Evolutionary conservation across 768 basidiomycete genomes (phyloP).

Genomic region (Phaeotremella fagi): DNA sequence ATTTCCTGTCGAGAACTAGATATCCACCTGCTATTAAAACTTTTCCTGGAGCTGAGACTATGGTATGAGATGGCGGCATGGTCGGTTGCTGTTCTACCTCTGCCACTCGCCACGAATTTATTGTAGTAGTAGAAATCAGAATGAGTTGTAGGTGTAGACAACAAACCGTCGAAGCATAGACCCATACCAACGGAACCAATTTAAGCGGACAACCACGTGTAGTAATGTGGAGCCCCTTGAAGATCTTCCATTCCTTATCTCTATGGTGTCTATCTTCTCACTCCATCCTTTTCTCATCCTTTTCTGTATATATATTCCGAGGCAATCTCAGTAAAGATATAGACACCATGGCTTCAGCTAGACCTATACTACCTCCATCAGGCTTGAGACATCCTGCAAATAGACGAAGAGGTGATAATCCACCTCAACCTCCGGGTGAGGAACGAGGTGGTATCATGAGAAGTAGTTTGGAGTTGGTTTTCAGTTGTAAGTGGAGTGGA

Average conservation of each 20-base stretch:
- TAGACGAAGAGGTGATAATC: background rate
- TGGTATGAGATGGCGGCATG: conserved; percentile 49
- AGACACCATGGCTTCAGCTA: background rate
- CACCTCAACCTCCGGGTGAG: background rate
- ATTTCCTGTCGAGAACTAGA: conserved; percentile 83
- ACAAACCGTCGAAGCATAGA: too few species aligned
- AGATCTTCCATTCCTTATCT: background rate
- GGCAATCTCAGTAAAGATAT: background rate
- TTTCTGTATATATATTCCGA: background rate
- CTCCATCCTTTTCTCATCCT: background rate
- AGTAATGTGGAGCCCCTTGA: background rate
- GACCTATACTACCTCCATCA: background rate
- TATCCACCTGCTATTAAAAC: conserved; percentile 94
- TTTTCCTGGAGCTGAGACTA: conserved; percentile 90
- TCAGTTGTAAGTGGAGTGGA: conserved; percentile 41
- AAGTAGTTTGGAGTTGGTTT: conserved; percentile 32
- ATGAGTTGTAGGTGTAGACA: too few species aligned
- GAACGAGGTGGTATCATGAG: conserved; percentile 22
- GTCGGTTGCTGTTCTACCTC: background rate
- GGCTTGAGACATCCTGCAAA: background rate
- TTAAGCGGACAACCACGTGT: background rate
- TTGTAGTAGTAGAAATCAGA: too few species aligned
- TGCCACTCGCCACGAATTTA: too few species aligned
- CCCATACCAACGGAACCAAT: too few species aligned
- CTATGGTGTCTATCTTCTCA: background rate